Conservation (phyloP, 2,329 filamentous ascomycete genomes). For the Clarireedia paspali region DNA sequence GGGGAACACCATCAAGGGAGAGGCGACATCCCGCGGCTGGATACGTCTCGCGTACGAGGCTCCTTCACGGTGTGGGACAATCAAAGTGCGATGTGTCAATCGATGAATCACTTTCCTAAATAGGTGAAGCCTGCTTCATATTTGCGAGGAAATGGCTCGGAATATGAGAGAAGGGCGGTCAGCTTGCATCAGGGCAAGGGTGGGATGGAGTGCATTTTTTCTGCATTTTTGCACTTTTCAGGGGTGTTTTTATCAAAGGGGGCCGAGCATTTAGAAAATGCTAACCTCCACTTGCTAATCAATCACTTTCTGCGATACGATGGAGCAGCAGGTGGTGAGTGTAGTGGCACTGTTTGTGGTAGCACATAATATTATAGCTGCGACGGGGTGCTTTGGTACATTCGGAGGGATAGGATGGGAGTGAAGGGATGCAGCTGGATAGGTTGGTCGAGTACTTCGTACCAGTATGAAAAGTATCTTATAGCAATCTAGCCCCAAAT, state of each 20-base stretch:
- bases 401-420: too few relatives aligned
- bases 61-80: constrained; percentile 18
- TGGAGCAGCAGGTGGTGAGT: not conserved
- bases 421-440: too few relatives aligned
- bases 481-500: constrained; percentile 3
- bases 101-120: constrained; percentile 7
- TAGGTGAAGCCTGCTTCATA: constrained; percentile 1
- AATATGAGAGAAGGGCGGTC: constrained; percentile 4
- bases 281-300: not conserved
- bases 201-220: constrained; percentile 4
- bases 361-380: not conserved
- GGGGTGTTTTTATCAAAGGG: constrained; percentile 8
- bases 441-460: not conserved
- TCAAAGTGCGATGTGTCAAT: constrained; percentile 16
- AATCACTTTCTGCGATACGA: constrained; percentile 1
- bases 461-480: not conserved
- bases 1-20: constrained; percentile 8
- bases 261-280: constrained; percentile 2
- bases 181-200: constrained; percentile 4
- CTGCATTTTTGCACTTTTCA: not conserved
- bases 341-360: not conserved
- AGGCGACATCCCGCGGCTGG: constrained; percentile 8
- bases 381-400: too few relatives aligned
- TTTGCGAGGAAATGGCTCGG: not conserved
- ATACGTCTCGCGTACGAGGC: constrained; percentile 9